Evolutionary conservation across 2,329 filamentous ascomycete genomes (phyloP).

Genomic region (Claviceps sorghi): DNA sequence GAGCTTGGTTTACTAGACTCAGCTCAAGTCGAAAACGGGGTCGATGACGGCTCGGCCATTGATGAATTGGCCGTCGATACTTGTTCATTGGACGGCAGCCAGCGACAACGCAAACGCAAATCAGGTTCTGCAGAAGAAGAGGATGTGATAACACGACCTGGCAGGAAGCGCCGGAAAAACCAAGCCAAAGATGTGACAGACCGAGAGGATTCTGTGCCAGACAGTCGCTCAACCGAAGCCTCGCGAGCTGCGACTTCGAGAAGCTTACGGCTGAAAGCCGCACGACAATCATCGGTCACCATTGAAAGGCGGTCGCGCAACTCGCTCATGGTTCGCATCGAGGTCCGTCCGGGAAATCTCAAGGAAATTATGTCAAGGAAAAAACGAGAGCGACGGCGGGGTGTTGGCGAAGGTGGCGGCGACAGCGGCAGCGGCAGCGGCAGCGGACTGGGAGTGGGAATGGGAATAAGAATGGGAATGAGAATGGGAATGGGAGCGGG

Average conservation of each 20-base stretch:
- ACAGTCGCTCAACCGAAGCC: conserved; percentile 13
- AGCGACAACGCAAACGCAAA: conserved; percentile 71
- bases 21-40: conserved; percentile 25
- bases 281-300: conserved; percentile 26
- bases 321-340: conserved; percentile 21
- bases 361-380: conserved; percentile 23
- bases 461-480: not conserved
- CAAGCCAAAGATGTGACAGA: conserved; percentile 27
- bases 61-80: conserved; percentile 57
- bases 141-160: conserved; percentile 33
- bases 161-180: conserved; percentile 40
- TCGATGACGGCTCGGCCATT: conserved; percentile 50
- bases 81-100: conserved; percentile 60
- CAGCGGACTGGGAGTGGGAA: no score
- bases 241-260: conserved; percentile 29
- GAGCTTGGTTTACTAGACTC: conserved; percentile 25
- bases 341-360: conserved; percentile 22
- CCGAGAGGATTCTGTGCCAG: conserved; percentile 21
- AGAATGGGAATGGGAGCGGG: not conserved
- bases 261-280: conserved; percentile 39
- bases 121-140: conserved; percentile 55
- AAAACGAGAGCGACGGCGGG: conserved; percentile 19
- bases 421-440: conserved; percentile 10
- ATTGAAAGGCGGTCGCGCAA: conserved; percentile 24
- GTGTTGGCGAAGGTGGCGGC: conserved; percentile 8